Base-by-base conservation (phyloP, 768 basidiomycete genomes). In the Rhodotorula toruloides region DNA sequence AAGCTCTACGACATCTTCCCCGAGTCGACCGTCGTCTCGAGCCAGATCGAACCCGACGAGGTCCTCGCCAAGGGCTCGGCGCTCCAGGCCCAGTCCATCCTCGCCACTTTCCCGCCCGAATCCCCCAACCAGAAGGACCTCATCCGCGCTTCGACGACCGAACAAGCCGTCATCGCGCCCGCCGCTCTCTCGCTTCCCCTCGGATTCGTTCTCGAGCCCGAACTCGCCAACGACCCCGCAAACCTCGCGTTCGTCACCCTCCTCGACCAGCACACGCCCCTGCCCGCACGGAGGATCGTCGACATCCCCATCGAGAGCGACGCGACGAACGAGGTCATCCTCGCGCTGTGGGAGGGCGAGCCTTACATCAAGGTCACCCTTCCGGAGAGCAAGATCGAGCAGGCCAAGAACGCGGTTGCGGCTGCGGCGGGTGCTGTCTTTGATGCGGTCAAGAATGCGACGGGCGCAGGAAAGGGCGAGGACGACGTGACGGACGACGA, bases 41-140 rank as follows among this genome's bases (percentile, higher is more conserved):
- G 77, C 22, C 61, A 77, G 32, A 75, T 80, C 67, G 80, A 81
- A 68, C 78, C 80, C 2, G 75, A 77, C 43, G 75, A 81, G 71
- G 80, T 79, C 58, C 77, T 81, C 65, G 79, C 80, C 54, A 75
- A 79, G 66, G 80, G 80, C 7, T 77, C 79, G 58, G 78, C 78
- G 10, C 75, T 71, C 59, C 70, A 71, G 52, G 19, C 58, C 19
- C 54, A 61, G 54, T 57, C 65, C 21, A 56, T 70, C 61, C 17
- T 12, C 52, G 42, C 57, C 32, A 43, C 50, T 21, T 70, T 65
- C 68, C 69, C 69, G 16, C 40, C 46, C 54, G 55, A 58, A 19
- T 32, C 27, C 21, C 49, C 65, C 54, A 52, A 40, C 36, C 21
- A 55, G 25, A 7, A 17, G 42, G 55, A 63, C 27, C 65, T 76